Evolutionary conservation across 164 flowering plant genomes (phyloP), one percentile per base, ranked within the genome.

Genomic region (Tetrastigma voinierianum): DNA sequence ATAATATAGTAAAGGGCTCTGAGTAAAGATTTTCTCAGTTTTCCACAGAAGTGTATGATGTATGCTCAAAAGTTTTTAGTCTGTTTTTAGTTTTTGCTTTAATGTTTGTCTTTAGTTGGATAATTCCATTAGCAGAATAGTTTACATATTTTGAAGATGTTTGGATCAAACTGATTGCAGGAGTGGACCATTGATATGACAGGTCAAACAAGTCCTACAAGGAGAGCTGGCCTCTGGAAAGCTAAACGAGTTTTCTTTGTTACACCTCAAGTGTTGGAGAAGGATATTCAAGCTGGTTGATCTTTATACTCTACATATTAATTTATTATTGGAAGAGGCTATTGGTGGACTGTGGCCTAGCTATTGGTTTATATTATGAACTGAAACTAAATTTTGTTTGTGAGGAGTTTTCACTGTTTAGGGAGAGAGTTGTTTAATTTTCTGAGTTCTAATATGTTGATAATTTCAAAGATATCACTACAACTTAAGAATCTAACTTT

Each of bases 181-280:
- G 97, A 91, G 67, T 89, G 95, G 96, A 87, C 96, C 69, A 90
- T 87, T 83, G 98, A 95, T 75, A 76, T 95, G 90, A 95, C 97
- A 67, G 98, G 98, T 74, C 88, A 81, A 74, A 76, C 74, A 70
- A 78, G 54, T 77, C 97, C 97, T 61, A 55, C 77, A 1, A 84
- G 74, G 79, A 86, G 98, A 77, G 87, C 83, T 17, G 55, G 61
- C 66, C 80, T 82, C 49, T 95, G 98, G 98, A 84, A 86, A 75
- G 65, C 63, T 24, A 95, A 92, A 76, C 75, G 96, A 57, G 97
- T 95, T 65, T 95, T 95, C 74, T 91, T 91, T 77, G 95, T 91
- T 49, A 91, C 98, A 46, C 97, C 98, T 5, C 97, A 94, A 87
- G 97, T 94, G 24, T 80, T 94, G 61, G 96, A 94, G 73, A 91